Conservation (phyloP, 2,329 filamentous ascomycete genomes). For the Pseudogymnoascus sp. region DNA sequence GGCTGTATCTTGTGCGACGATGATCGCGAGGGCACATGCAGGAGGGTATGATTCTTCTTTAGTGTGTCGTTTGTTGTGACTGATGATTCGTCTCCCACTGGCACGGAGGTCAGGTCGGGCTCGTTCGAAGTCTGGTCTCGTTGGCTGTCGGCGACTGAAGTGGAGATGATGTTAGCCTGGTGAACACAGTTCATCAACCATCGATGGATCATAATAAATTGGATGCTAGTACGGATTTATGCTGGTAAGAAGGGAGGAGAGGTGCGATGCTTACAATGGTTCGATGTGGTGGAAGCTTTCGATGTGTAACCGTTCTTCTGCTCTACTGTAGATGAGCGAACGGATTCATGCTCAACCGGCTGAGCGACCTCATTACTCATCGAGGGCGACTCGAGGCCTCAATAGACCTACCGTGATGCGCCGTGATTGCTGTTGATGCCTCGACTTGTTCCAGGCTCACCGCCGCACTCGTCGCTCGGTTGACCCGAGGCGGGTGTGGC, state of each 20-base stretch:
- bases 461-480: slow-evolving; percentile 7
- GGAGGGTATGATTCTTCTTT: slow-evolving; percentile 40
- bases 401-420: slow-evolving; percentile 10
- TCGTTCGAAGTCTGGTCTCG: neutral
- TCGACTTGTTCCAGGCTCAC: neutral
- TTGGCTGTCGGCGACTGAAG: neutral
- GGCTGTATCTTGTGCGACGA: slow-evolving; percentile 53
- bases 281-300: slow-evolving; percentile 26
- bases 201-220: neutral
- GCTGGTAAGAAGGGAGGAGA: neutral
- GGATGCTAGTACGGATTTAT: neutral
- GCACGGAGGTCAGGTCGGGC: neutral
- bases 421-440: slow-evolving; percentile 11
- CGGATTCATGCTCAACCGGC: slow-evolving; percentile 27
- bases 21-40: slow-evolving; percentile 53
- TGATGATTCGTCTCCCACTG: neutral
- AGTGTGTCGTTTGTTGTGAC: slow-evolving; percentile 11
- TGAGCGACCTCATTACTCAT: slow-evolving; percentile 31
- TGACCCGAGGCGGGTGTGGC: slow-evolving; percentile 7
- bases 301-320: slow-evolving; percentile 24
- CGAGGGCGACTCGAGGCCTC: slow-evolving; percentile 24
- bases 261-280: slow-evolving; percentile 11
- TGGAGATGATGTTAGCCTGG: neutral
- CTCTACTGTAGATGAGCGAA: slow-evolving; percentile 24
- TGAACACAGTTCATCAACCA: neutral